Conservation (phyloP, 2,329 filamentous ascomycete genomes). For the Coleophoma cylindrospora region DNA sequence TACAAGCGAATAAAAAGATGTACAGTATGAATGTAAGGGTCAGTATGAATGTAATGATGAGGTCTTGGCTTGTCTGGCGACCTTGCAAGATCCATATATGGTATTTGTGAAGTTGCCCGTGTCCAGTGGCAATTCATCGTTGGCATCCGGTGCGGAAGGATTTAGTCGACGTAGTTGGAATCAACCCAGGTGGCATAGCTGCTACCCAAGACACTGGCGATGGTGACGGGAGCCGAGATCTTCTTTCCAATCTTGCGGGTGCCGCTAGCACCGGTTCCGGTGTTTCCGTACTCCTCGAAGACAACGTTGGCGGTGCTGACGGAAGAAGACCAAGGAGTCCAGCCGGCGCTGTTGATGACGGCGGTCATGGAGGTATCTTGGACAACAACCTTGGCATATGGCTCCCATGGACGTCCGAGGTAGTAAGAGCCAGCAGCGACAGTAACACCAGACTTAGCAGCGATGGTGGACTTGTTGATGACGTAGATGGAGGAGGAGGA, state of each 20-base stretch:
- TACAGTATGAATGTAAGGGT: too few species aligned
- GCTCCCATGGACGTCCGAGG: constrained; percentile 44
- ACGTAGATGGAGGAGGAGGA: constrained; percentile 41
- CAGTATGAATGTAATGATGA: too few species aligned
- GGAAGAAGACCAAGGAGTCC: constrained; percentile 37
- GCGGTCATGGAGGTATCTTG: constrained; percentile 37
- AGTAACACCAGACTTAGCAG: constrained; percentile 30
- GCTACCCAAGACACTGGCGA: constrained; percentile 36
- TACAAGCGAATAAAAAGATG: too few species aligned
- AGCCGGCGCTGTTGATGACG: constrained; percentile 45
- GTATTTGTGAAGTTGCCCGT: too few species aligned
- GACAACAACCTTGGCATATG: constrained; percentile 41
- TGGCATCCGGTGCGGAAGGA: too few species aligned
- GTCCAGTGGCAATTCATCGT: too few species aligned
- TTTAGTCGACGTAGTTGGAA: constrained; percentile 7
- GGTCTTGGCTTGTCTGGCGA: too few species aligned
- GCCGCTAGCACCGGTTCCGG: constrained; percentile 40
- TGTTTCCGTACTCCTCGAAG: constrained; percentile 46
- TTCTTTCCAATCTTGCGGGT: constrained; percentile 37
- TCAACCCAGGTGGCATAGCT: constrained; percentile 35
- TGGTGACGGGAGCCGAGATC: constrained; percentile 31
- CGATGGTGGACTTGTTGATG: constrained; percentile 43
- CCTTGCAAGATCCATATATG: too few species aligned
- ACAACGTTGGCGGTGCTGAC: constrained; percentile 38
- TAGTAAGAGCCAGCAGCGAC: constrained; percentile 35